A percentile compares a stretch with the other conserved stretches of the same genome.
These are phyloP conservation scores for Tylopilus subfusipes DNA, from an alignment of 768 basidiomycete species.

Conservation along the genomic window DNA sequence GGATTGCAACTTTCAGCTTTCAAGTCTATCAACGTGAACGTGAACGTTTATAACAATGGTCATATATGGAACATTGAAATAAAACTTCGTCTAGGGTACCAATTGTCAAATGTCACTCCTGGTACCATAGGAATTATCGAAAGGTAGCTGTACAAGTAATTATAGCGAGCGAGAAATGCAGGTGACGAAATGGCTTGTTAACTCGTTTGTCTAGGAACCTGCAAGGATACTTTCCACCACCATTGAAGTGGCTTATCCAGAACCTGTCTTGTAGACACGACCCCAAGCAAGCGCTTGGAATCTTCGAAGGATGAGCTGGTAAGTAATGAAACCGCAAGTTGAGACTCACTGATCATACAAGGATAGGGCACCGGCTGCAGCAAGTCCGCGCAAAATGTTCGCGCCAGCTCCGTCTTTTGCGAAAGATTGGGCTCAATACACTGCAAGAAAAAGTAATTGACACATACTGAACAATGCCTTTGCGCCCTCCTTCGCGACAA, in stretches of 20 bases:
- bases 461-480: constrained; percentile 37
- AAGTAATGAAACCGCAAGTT: not conserved
- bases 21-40: not conserved
- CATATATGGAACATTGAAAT: not conserved
- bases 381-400: constrained; percentile 53
- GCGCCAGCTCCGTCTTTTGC: constrained; percentile 56
- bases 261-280: constrained; percentile 52
- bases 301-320: constrained; percentile 10
- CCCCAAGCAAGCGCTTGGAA: constrained; percentile 55
- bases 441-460: not conserved
- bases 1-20: not conserved
- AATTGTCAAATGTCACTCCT: not conserved
- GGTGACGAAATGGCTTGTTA: not conserved
- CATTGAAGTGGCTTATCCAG: constrained; percentile 13
- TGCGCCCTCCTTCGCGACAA: constrained; percentile 39
- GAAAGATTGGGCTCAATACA: not conserved
- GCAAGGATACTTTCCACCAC: not conserved
- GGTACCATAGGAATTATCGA: not conserved
- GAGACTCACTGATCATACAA: constrained; percentile 53
- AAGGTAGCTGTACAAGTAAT: not conserved
- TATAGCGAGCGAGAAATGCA: not conserved
- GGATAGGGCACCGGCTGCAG: constrained; percentile 51
- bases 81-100: not conserved
- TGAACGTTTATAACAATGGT: not conserved
- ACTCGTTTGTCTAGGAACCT: not conserved